Evolutionary conservation across 169 alveolate species (phyloP).

Genomic region (Theileria luwenshuni): DNA sequence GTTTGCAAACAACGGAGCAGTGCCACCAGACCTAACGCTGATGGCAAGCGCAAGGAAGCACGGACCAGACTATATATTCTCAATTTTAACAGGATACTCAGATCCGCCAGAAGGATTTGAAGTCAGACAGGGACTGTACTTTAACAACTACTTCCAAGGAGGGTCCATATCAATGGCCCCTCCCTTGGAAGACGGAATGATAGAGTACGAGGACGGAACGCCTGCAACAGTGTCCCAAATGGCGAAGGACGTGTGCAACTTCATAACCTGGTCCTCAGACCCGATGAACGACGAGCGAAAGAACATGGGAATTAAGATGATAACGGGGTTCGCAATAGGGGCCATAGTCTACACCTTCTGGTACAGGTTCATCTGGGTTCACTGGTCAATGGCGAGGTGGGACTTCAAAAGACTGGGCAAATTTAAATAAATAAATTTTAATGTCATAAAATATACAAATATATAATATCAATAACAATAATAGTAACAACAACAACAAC

Average conservation of each 20-base stretch:
- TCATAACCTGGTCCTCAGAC: constrained; percentile 86
- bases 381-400: constrained; percentile 82
- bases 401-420: constrained; percentile 82
- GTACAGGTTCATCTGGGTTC: constrained; percentile 86
- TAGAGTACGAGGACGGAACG: constrained; percentile 96
- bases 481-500: no score
- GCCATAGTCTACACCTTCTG: constrained; percentile 81
- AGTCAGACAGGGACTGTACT: constrained; percentile 92
- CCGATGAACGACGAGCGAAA: constrained; percentile 87
- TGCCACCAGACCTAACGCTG: constrained; percentile 94
- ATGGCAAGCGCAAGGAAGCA: constrained; percentile 90
- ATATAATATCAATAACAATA: no score
- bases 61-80: constrained; percentile 92
- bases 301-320: constrained; percentile 75
- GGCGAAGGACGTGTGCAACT: constrained; percentile 88
- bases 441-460: background rate
- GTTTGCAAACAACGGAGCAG: constrained; percentile 94
- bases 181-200: constrained; percentile 95
- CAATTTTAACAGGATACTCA: constrained; percentile 92
- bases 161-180: constrained; percentile 97
- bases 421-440: constrained; percentile 52
- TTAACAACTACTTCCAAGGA: constrained; percentile 94
- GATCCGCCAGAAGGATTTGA: constrained; percentile 95
- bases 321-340: constrained; percentile 79
- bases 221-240: constrained; percentile 96